These are phyloP conservation scores for Hypoxylon sp. DNA, from an alignment of 2,329 filamentous ascomycete genomes.

Conservation along the genomic window DNA sequence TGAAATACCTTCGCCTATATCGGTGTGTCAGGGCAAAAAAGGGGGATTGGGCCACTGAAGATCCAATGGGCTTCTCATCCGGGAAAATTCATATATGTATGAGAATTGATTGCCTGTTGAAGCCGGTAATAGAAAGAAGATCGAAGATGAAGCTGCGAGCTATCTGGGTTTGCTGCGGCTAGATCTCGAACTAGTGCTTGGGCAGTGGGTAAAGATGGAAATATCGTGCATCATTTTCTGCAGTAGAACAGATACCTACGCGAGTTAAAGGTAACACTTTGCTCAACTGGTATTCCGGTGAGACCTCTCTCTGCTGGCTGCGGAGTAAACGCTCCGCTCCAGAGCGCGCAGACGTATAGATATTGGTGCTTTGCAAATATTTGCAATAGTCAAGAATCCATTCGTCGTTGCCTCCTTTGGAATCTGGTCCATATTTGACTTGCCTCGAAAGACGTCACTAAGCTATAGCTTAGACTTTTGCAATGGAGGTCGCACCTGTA, in stretches of 20 bases:
- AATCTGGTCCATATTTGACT: background rate
- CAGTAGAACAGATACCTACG: constrained; percentile 15
- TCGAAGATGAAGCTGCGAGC: constrained; percentile 35
- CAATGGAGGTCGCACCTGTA: constrained; percentile 17
- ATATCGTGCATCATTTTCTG: constrained; percentile 1
- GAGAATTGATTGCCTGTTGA: background rate
- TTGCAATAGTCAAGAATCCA: constrained; percentile 21
- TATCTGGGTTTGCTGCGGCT: constrained; percentile 22
- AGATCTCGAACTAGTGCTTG: constrained; percentile 15
- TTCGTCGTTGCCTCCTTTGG: constrained; percentile 15
- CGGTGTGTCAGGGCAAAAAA: background rate
- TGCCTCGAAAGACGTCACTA: constrained; percentile 28
- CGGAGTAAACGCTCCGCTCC: constrained; percentile 37
- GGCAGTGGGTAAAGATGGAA: constrained; percentile 29
- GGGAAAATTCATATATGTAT: constrained; percentile 3
- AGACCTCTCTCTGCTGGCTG: background rate
- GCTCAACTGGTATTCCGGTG: constrained; percentile 1
- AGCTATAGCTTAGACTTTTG: background rate
- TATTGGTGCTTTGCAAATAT: constrained; percentile 24
- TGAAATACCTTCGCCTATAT: background rate
- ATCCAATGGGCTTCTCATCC: constrained; percentile 17
- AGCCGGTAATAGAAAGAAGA: background rate
- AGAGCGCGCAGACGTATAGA: constrained; percentile 14
- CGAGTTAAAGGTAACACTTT: constrained; percentile 14
- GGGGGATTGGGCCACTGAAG: background rate